Conservation (phyloP, 129 eudicot genomes). For the Escallonia rubra region DNA sequence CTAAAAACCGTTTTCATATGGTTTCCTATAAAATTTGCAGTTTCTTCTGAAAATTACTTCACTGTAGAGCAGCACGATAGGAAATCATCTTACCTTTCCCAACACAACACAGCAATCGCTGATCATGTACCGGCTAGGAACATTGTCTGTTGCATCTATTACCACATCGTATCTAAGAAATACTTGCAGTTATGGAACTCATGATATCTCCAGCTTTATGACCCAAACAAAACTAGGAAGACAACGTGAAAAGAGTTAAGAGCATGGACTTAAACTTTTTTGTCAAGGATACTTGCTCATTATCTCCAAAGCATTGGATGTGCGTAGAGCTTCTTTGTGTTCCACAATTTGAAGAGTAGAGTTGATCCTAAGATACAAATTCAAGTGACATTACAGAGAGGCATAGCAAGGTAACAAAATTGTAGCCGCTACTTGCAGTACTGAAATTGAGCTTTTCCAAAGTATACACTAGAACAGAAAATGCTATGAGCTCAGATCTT, state of each 20-base stretch:
- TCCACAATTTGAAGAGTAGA: slow-evolving; percentile 71
- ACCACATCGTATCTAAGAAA: slow-evolving; percentile 74
- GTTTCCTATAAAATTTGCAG: not conserved
- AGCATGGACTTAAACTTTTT: not conserved
- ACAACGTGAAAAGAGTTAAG: not conserved
- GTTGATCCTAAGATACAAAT: slow-evolving; percentile 53
- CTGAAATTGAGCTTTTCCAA: no score
- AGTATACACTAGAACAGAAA: not conserved
- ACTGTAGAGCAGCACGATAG: not conserved
- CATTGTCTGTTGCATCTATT: slow-evolving; percentile 95
- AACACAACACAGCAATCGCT: slow-evolving; percentile 96
- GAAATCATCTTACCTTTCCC: slow-evolving; percentile 63
- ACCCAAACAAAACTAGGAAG: not conserved
- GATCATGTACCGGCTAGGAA: slow-evolving; percentile 94
- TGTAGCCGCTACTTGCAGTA: not conserved
- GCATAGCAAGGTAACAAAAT: not conserved
- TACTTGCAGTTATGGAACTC: slow-evolving; percentile 32
- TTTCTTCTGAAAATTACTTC: not conserved
- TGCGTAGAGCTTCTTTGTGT: slow-evolving; percentile 83
- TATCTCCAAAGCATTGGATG: slow-evolving; percentile 88
- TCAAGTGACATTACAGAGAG: not conserved
- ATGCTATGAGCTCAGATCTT: not conserved
- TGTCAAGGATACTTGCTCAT: slow-evolving; percentile 78
- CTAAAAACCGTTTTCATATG: no score
- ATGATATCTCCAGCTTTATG: slow-evolving; percentile 1